Base-by-base conservation (phyloP, 768 basidiomycete species). In the Tulasnella sp. region DNA sequence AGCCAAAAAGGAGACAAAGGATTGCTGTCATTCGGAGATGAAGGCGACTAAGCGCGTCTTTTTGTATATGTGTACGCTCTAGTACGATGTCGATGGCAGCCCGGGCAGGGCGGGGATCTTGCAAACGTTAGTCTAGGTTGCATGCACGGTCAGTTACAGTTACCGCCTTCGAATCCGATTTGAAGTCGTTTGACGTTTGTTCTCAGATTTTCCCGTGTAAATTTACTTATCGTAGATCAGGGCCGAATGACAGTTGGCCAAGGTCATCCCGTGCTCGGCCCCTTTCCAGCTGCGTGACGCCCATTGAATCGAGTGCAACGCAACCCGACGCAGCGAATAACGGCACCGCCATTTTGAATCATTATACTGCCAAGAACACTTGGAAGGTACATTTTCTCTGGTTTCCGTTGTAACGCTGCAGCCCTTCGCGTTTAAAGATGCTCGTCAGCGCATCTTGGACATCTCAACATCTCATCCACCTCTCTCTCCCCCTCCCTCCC, bases 11-110 rank as follows among this genome's bases (percentile, higher is more conserved):
- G 81, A 81, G 74, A 83, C 83, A 39, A 86, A 86, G 81, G 84
- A 83, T 81, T 87, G 74, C 78, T 87, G 78, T 85, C 84, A 77
- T 86, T 87, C 74, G 82, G 85, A 44, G 84, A 86, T 42, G 84
- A 84, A 68, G 84, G 84, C 8, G 36, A 62, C 36, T 68, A 9
- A 52, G 0, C 4, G 21, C n/a, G 75, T 38, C 58, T 3, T 27
- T 9, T 62, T 3, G 24, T 14, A 1, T 14, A 48, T n/a, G 52
- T 52, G 52, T 52, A 52, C 24, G 31, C 7, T 58, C 44, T 58
- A 58, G 5, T 40, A 10, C 8, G 27, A 2, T n/a, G 24, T 12
- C 14, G 56, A 10, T 8, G 8, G 24, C 27, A 5, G 7, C 10
- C 39, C 7, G 10, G 58, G 18, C 46, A n/a, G 58, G 27, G 58